phyloP scores from a whole-genome alignment of 2,329 filamentous ascomycete species.

The Colletotrichum eleusines region DNA sequence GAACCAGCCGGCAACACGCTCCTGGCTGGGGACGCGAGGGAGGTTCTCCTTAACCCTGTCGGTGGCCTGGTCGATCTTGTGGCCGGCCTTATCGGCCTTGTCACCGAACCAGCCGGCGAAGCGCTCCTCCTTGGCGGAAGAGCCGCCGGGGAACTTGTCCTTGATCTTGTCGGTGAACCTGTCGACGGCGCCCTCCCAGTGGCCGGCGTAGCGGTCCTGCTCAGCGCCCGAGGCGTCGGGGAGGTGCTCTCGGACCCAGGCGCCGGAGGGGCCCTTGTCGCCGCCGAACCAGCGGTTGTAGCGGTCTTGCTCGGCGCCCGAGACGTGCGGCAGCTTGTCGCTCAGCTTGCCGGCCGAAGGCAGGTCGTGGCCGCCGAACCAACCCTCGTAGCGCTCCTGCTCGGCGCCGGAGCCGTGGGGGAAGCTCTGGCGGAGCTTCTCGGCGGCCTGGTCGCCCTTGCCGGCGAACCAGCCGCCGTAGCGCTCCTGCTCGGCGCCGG shows the following conservation, averaged over 20 bases:
- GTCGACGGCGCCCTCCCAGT: slow-evolving; percentile 31
- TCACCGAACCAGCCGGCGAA: slow-evolving; percentile 40
- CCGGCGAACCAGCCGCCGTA: slow-evolving; percentile 25
- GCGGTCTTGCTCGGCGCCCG: slow-evolving; percentile 42
- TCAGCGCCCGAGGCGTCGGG: slow-evolving; percentile 40
- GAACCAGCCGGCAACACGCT: slow-evolving; percentile 21
- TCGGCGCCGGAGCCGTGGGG: slow-evolving; percentile 42
- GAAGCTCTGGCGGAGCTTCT: slow-evolving; percentile 6
- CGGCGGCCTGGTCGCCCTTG: slow-evolving; percentile 23
- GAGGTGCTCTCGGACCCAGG: slow-evolving; percentile 27
- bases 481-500: slow-evolving; percentile 26
- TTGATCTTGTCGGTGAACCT: slow-evolving; percentile 27
- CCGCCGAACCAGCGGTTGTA: slow-evolving; percentile 42
- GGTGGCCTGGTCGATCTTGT: slow-evolving; percentile 13
- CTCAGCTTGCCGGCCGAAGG: slow-evolving; percentile 25
- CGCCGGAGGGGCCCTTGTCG: slow-evolving; percentile 28
- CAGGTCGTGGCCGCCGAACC: slow-evolving; percentile 43
- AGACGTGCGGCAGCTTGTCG: slow-evolving; percentile 31
- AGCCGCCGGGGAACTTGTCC: slow-evolving; percentile 27
- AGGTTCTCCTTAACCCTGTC: slow-evolving; percentile 26
- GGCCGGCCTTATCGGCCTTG: slow-evolving; percentile 23
- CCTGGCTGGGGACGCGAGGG: slow-evolving; percentile 9
- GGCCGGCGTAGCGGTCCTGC: slow-evolving; percentile 43
- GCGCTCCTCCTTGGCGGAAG: slow-evolving; percentile 42
- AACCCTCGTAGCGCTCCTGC: slow-evolving; percentile 44